Conservation (phyloP, 1,284 basidiomycete species). For the Xerocomus tenax region DNA sequence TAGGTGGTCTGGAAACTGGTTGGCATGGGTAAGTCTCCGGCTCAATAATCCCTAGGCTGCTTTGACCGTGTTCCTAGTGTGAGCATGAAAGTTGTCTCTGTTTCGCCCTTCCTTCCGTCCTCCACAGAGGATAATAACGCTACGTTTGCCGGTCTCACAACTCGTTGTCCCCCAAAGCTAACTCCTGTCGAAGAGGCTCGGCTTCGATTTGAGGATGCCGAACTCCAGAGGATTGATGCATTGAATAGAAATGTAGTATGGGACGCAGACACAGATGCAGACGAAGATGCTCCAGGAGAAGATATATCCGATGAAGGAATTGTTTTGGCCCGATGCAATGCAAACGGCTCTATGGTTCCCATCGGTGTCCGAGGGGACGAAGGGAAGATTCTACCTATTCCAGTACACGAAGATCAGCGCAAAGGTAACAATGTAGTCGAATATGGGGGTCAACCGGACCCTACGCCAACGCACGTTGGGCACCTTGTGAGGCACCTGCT, state of each 20-base stretch:
- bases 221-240: slow-evolving; percentile 46
- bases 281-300: slow-evolving; percentile 44
- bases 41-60: neutral
- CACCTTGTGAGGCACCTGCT: slow-evolving; percentile 41
- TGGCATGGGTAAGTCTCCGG: slow-evolving; percentile 51
- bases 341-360: slow-evolving; percentile 28
- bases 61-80: slow-evolving; percentile 39
- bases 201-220: slow-evolving; percentile 44
- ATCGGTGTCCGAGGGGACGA: slow-evolving; percentile 43
- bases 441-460: slow-evolving; percentile 46
- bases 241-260: slow-evolving; percentile 38
- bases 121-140: slow-evolving; percentile 50
- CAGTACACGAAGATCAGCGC: slow-evolving; percentile 18
- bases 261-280: slow-evolving; percentile 49
- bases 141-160: slow-evolving; percentile 46
- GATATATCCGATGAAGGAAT: slow-evolving; percentile 41
- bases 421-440: slow-evolving; percentile 32
- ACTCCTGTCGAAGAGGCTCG: slow-evolving; percentile 50
- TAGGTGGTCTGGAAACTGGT: slow-evolving; percentile 60
- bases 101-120: slow-evolving; percentile 64
- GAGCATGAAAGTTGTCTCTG: slow-evolving; percentile 59
- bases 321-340: slow-evolving; percentile 25
- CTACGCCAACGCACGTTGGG: slow-evolving; percentile 46
- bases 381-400: slow-evolving; percentile 37
- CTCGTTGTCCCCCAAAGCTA: slow-evolving; percentile 33